Percentiles rank a stretch among this genome's conserved stretches.
phyloP scores from a whole-genome alignment of 306 rosid genomes.

The Carpinus fangiana region DNA sequence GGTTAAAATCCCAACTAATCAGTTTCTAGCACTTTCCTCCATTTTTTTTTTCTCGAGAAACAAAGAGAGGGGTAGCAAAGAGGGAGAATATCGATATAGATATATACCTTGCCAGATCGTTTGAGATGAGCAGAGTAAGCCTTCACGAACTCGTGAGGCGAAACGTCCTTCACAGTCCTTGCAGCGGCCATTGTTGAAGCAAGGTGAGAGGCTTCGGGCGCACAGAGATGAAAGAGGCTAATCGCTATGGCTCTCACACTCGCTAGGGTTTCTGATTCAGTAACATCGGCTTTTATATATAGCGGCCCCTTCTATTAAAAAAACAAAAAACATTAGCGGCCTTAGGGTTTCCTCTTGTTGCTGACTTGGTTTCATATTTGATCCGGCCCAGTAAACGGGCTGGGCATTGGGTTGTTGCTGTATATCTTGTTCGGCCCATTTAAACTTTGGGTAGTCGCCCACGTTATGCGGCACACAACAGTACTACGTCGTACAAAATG shows the following conservation, averaged over 20 bases:
- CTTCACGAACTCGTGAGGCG: constrained; percentile 76
- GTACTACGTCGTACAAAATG: too few relatives aligned
- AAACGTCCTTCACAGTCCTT: constrained; percentile 67
- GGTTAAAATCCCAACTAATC: too few relatives aligned
- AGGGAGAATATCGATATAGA: not conserved
- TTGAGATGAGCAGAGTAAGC: constrained; percentile 74
- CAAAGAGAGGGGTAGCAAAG: not conserved
- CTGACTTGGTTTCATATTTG: constrained; percentile 3
- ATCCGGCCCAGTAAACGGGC: not conserved
- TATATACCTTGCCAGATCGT: constrained; percentile 57
- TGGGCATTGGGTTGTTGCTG: too few relatives aligned
- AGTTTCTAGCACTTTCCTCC: not conserved
- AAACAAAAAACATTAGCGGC: too few relatives aligned
- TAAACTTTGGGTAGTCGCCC: too few relatives aligned
- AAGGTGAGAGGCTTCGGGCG: not conserved
- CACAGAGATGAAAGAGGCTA: constrained; percentile 17
- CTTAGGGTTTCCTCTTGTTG: constrained; percentile 5
- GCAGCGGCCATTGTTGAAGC: constrained; percentile 36
- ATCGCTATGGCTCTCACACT: not conserved
- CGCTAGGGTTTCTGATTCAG: constrained; percentile 24
- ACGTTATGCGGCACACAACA: too few relatives aligned
- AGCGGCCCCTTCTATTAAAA: not conserved
- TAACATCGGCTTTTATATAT: not conserved
- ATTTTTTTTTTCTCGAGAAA: not conserved
- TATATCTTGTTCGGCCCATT: too few relatives aligned